Conservation (phyloP, 768 basidiomycete genomes). For the Boletus pseudo-olivaceus region DNA sequence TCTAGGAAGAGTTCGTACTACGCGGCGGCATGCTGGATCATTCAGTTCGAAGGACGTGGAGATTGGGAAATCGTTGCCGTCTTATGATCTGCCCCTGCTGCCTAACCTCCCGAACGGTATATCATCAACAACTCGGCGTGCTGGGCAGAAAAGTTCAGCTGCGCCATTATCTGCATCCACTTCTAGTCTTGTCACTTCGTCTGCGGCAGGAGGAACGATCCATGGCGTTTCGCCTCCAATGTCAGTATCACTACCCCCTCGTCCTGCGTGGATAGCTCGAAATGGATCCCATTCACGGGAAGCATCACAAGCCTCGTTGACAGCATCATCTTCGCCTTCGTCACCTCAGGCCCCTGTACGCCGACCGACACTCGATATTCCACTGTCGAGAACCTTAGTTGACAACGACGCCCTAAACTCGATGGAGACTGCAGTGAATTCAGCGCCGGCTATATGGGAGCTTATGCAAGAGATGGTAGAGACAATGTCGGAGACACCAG, state of each 20-base stretch:
- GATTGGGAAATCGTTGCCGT: slow-evolving; percentile 75
- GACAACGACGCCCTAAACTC: slow-evolving; percentile 78
- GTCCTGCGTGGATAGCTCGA: slow-evolving; percentile 6
- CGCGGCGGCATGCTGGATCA: slow-evolving; percentile 87
- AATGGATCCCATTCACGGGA: slow-evolving; percentile 39
- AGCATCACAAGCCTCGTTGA: slow-evolving; percentile 41
- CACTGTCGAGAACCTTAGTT: slow-evolving; percentile 59
- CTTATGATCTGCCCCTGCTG: slow-evolving; percentile 43
- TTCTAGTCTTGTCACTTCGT: slow-evolving; percentile 14
- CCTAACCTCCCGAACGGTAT: slow-evolving; percentile 24
- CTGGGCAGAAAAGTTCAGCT: slow-evolving; percentile 48
- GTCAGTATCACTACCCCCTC: slow-evolving; percentile 15
- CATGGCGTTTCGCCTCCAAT: slow-evolving; percentile 4
- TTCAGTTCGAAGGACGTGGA: slow-evolving; percentile 93
- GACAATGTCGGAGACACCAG: slow-evolving; percentile 48
- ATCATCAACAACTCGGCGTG: slow-evolving; percentile 39
- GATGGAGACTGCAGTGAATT: slow-evolving; percentile 72
- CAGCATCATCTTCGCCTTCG: slow-evolving; percentile 37
- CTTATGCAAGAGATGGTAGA: slow-evolving; percentile 73
- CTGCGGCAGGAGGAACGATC: slow-evolving; percentile 1
- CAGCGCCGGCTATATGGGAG: slow-evolving; percentile 80
- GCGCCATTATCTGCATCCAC: slow-evolving; percentile 32
- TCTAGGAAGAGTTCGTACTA: slow-evolving; percentile 48
- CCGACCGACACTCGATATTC: slow-evolving; percentile 43
- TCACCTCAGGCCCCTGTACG: slow-evolving; percentile 24